A percentile compares a stretch with the other conserved stretches of the same genome.
Conservation (phyloP, 352 stramenopile species). For the Phytophthora hybrid region DNA sequence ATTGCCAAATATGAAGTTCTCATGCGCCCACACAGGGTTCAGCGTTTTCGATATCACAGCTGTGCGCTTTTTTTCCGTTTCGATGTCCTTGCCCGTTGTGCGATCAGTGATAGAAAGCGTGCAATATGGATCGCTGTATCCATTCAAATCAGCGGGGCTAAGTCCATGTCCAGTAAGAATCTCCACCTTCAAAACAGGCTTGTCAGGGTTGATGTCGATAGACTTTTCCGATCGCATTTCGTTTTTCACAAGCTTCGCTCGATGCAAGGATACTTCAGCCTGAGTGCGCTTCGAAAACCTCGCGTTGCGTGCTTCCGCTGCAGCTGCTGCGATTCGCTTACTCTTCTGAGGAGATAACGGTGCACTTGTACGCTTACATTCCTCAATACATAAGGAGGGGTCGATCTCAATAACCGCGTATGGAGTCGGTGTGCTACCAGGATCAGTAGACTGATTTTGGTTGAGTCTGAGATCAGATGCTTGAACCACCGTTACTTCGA, state of each 20-base stretch:
- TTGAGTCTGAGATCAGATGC: conserved; percentile 38
- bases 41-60: conserved; percentile 72
- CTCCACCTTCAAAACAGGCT: conserved; percentile 57
- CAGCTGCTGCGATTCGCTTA: conserved; percentile 53
- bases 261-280: conserved; percentile 68
- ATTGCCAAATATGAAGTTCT: conserved; percentile 69
- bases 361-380: conserved; percentile 56
- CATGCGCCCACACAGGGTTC: conserved; percentile 75
- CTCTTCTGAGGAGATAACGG: conserved; percentile 59
- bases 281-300: conserved; percentile 60
- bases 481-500: conserved; percentile 67
- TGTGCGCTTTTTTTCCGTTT: conserved; percentile 78
- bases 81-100: conserved; percentile 51
- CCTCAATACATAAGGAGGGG: conserved; percentile 60
- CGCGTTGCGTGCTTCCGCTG: conserved; percentile 47
- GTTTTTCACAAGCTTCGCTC: conserved; percentile 61
- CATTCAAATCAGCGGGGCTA: conserved; percentile 60
- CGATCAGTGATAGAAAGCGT: conserved; percentile 69
- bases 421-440: conserved; percentile 43
- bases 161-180: conserved; percentile 71
- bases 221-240: conserved; percentile 67
- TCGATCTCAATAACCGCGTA: conserved; percentile 75
- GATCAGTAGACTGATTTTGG: conserved; percentile 31
- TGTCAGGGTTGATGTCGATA: conserved; percentile 37
- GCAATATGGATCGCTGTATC: conserved; percentile 83